Base-by-base conservation (phyloP, 2,329 filamentous ascomycete genomes). In the Alternaria gaisen region DNA sequence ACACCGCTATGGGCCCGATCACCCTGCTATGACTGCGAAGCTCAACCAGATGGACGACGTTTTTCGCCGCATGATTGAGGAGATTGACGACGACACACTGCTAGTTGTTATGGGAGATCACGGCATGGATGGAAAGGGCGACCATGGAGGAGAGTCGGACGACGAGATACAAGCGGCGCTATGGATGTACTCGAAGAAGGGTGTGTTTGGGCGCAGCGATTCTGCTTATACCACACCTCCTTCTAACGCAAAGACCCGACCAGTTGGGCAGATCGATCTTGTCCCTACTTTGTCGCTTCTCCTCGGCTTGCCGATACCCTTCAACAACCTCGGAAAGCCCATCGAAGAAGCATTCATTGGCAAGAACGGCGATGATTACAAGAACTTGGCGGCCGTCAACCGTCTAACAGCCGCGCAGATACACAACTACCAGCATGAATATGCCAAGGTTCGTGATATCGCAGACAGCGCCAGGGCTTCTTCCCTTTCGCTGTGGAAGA, bases 101-200 rank as follows among this genome's bases (percentile, higher is more conserved):
- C 83, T 99, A 36, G 88, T 99, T 20, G 91, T 99, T 14, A 97
- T 99, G 93, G 95, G 95, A n/a, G 95, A 99, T 76, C 95, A 99
- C 75, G 95, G 95, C 11, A 99, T 99, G 95, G 95, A 99, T 78
- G 84, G 87, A 62, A 98, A 99, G 81, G 95, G 95, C 18, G 95
- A 99, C 68, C 95, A 99, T 74, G 95, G 95, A n/a, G 95, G 95
- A 56, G 95, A 99, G 82, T 97, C 94, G 32, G 92, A 97, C 69
- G 93, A 98, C 66, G 95, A 99, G 77, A 88, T 99, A 7, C 89
- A 99, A 78, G 93, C 95, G 57, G 93, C 95, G 2, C 80, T 99
- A 47, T 99, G 95, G 94, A 97, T 99, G 93, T 99, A 98, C 78
- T 97, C 95, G 1, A 97, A 94, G 78, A 90, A 88, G 69, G 88